Evolutionary conservation across 352 stramenopile genomes (phyloP).

Genomic region (Globisporangium middletonii): DNA sequence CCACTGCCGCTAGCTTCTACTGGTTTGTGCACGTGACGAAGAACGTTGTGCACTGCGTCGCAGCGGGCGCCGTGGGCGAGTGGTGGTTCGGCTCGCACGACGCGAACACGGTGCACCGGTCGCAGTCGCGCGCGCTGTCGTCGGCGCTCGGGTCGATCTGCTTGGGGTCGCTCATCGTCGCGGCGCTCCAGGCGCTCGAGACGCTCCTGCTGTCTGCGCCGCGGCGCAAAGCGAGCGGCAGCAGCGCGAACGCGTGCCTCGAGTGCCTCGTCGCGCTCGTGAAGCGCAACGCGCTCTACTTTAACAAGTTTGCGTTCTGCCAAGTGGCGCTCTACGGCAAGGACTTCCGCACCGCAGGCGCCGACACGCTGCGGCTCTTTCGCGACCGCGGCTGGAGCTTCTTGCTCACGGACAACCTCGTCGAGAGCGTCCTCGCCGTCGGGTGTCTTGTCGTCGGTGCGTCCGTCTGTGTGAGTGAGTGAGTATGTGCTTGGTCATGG

Average conservation of each 20-base stretch:
- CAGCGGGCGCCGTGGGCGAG: slow-evolving; percentile 70
- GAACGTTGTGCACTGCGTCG: slow-evolving; percentile 85
- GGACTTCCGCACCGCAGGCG: slow-evolving; percentile 63
- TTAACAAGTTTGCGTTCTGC: slow-evolving; percentile 88
- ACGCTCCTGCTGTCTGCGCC: slow-evolving; percentile 59
- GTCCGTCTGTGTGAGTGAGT: slow-evolving; percentile 7
- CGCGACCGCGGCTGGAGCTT: slow-evolving; percentile 73
- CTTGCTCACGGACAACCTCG: slow-evolving; percentile 74
- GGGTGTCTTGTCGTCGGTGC: slow-evolving; percentile 74
- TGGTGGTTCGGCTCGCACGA: slow-evolving; percentile 84
- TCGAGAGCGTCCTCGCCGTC: slow-evolving; percentile 69
- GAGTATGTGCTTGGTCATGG: background rate
- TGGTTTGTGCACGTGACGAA: slow-evolving; percentile 83
- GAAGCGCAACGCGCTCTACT: slow-evolving; percentile 70
- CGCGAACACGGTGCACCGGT: slow-evolving; percentile 60
- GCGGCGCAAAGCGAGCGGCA: slow-evolving; percentile 46
- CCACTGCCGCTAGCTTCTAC: slow-evolving; percentile 40
- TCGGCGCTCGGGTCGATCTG: slow-evolving; percentile 83
- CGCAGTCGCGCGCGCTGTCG: slow-evolving; percentile 56
- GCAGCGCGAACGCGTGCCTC: slow-evolving; percentile 72
- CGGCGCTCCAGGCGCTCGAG: slow-evolving; percentile 56
- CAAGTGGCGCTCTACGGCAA: slow-evolving; percentile 85
- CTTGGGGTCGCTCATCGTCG: slow-evolving; percentile 75
- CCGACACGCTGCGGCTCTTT: slow-evolving; percentile 79
- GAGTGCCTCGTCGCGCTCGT: slow-evolving; percentile 73